Evolutionary conservation across 306 rosid species (phyloP).

Genomic region (Inga oerstediana): DNA sequence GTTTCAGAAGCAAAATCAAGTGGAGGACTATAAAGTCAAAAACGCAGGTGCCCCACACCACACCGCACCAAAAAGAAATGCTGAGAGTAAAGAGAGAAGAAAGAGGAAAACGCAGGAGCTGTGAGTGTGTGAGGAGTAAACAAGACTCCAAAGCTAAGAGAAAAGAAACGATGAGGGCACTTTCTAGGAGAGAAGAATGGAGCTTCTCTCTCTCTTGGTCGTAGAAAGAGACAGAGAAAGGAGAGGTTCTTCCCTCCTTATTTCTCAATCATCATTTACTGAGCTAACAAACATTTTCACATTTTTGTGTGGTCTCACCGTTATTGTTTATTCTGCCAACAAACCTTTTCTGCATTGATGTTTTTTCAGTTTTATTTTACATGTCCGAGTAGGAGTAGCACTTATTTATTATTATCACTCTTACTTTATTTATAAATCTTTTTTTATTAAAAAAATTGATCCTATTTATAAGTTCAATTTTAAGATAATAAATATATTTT

Average conservation of each 20-base stretch:
- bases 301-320: not conserved
- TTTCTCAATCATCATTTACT: constrained; percentile 27
- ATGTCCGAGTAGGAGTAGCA: not conserved
- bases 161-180: constrained; percentile 23
- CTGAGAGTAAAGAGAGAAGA: constrained; percentile 26
- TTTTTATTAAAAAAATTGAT: too few relatives aligned
- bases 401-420: too few relatives aligned
- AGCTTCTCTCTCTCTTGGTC: constrained; percentile 20
- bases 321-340: not conserved
- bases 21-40: constrained; percentile 51
- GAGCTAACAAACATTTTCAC: constrained; percentile 33
- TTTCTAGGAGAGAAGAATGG: not conserved
- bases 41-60: constrained; percentile 50
- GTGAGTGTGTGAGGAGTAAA: constrained; percentile 44
- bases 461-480: too few relatives aligned
- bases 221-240: not conserved
- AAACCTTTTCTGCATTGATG: not conserved
- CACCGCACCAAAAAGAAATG: constrained; percentile 33
- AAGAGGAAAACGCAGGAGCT: constrained; percentile 7
- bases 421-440: too few relatives aligned
- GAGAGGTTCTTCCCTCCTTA: not conserved
- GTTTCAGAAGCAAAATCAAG: constrained; percentile 54
- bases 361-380: not conserved
- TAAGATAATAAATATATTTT: too few relatives aligned
- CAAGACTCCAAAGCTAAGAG: constrained; percentile 38